phyloP scores from a whole-genome alignment of 2,329 filamentous ascomycete genomes.

The Passalora sequoiae region DNA sequence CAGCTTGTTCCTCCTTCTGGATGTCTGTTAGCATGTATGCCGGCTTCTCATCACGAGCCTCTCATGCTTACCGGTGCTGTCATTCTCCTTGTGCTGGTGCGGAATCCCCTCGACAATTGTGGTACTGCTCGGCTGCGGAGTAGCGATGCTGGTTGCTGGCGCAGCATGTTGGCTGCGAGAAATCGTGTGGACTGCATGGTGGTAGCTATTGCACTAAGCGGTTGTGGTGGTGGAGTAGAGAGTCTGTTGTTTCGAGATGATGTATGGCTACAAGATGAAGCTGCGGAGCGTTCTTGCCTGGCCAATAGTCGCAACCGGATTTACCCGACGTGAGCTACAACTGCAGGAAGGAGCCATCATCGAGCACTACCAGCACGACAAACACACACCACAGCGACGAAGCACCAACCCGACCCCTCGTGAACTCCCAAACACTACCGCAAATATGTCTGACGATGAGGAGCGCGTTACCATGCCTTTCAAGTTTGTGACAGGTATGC shows the following conservation, averaged over 20 bases:
- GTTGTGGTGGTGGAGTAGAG: constrained; percentile 28
- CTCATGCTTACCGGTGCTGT: constrained; percentile 31
- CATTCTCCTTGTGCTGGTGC: constrained; percentile 28
- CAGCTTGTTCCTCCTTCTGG: constrained; percentile 60
- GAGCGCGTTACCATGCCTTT: constrained; percentile 96
- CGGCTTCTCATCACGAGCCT: background rate
- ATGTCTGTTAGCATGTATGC: constrained; percentile 13
- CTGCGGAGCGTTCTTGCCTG: too few species aligned
- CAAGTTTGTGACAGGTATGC: constrained; percentile 98
- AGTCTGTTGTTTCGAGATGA: constrained; percentile 7
- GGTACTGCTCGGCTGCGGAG: constrained; percentile 36
- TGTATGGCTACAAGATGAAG: too few species aligned
- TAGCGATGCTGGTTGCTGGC: constrained; percentile 30
- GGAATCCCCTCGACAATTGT: constrained; percentile 32
- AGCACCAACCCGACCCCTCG: constrained; percentile 16
- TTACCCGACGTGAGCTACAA: too few species aligned
- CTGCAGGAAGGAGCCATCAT: constrained; percentile 1
- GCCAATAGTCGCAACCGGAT: too few species aligned
- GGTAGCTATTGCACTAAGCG: constrained; percentile 20
- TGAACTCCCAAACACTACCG: constrained; percentile 32
- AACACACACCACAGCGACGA: constrained; percentile 13
- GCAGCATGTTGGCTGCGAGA: constrained; percentile 37
- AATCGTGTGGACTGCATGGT: constrained; percentile 39
- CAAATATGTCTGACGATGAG: constrained; percentile 87
- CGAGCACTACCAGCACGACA: constrained; percentile 7